Evolutionary conservation across 176 grass and related monocot genomes (phyloP).

Genomic region (Juncus effusus): DNA sequence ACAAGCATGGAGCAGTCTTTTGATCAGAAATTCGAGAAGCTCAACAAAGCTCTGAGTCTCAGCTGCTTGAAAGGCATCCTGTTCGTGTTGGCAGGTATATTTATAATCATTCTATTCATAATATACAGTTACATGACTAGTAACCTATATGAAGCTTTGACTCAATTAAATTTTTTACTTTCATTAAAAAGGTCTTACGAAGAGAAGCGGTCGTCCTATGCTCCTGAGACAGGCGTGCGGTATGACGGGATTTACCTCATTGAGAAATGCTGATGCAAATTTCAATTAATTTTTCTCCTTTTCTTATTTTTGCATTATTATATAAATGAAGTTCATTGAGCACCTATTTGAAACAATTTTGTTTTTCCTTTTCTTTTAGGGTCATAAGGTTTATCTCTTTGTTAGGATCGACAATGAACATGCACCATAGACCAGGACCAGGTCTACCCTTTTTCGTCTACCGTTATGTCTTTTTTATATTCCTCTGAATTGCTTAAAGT

Average conservation of each 20-base stretch:
- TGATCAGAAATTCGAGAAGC: constrained; percentile 95
- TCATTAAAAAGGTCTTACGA: constrained; percentile 61
- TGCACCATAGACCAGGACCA: constrained; percentile 68
- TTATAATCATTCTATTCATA: constrained; percentile 14
- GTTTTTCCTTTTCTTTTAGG: constrained; percentile 39
- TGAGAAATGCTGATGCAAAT: constrained; percentile 93
- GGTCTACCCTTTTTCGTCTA: constrained; percentile 29
- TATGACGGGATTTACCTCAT: constrained; percentile 88
- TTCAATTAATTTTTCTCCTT: constrained; percentile 17
- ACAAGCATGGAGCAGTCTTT: constrained; percentile 90
- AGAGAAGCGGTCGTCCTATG: constrained; percentile 91
- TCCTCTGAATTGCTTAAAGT: background rate
- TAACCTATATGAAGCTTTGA: background rate
- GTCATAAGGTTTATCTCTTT: constrained; percentile 94
- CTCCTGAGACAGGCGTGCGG: constrained; percentile 71
- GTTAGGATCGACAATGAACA: constrained; percentile 95
- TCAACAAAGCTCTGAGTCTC: constrained; percentile 69
- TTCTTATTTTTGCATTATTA: constrained; percentile 40
- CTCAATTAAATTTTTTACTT: background rate
- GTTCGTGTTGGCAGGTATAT: constrained; percentile 73
- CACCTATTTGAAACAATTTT: background rate
- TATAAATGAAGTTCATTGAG: background rate
- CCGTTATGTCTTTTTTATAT: background rate
- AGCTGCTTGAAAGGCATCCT: constrained; percentile 91
- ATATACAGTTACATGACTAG: background rate